Evolutionary conservation across 176 grass and related monocot species (phyloP), one percentile per base, ranked within the genome.

Genomic region (Olyra latifolia): DNA sequence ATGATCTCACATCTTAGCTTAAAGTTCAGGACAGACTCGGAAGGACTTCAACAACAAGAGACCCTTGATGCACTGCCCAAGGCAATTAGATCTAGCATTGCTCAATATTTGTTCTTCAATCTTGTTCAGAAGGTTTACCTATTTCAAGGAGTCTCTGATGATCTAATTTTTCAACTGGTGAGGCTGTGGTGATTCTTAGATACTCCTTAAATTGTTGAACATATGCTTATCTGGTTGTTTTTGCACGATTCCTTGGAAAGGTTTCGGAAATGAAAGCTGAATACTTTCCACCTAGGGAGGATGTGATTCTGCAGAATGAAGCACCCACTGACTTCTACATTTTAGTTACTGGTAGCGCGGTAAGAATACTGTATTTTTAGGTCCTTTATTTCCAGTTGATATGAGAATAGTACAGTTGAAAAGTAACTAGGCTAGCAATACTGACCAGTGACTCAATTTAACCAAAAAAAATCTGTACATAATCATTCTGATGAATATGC

Each of bases 211-310:
- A 19, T 57, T 24, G 59, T 74, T 82, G 44, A 74, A 19, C 11
- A 28, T 55, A 8, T 62, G 44, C 77, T 92, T 38, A 82, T 38
- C 16, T 61, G 40, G 35, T 67, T 72, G 42, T 87, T 79, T 73
- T 75, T 87, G 68, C 28, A 48, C 63, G 52, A 69, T 68, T 75
- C 5, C 52, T 7, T 63, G n/a, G 54, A 56, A 54, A 91, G 96
- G 96, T 99, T 85, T 95, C 96, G 15, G 96, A 99, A 84, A 99
- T 93, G 96, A 99, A 79, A 93, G 93, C 86, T 71, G 96, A 99
- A 80, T 99, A 99, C 80, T 95, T 95, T 88, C 90, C 96, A 83
- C 96, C 96, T 67, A 93, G 96, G 71, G 96, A 99, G 81, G 96
- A 99, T 74, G 92, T 99, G 62, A 99, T 99, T 69, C 83, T 99